Percentiles rank a stretch among this genome's conserved stretches.
Conservation (phyloP, 2,329 filamentous ascomycete species). For the Aschersonia sp. region DNA sequence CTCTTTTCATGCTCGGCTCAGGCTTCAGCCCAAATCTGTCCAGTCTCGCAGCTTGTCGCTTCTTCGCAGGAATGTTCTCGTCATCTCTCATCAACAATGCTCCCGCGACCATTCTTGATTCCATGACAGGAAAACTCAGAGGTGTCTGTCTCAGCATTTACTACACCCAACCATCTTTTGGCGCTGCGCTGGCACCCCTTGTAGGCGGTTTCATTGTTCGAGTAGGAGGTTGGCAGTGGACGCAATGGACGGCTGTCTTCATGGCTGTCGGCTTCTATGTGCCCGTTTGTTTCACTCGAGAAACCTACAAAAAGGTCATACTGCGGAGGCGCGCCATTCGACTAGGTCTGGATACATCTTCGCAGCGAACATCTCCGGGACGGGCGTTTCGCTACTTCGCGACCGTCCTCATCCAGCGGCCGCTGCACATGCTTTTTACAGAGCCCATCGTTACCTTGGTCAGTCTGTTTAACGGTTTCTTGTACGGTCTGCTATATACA, state of each 20-base stretch:
- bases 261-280: conserved; percentile 35
- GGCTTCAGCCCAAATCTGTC: conserved; percentile 51
- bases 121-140: conserved; percentile 12
- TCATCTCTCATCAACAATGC: conserved; percentile 48
- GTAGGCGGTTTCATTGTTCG: conserved; percentile 53
- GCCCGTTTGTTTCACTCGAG: conserved; percentile 38
- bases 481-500: conserved; percentile 44
- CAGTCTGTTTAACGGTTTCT: conserved; percentile 51
- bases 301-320: conserved; percentile 49
- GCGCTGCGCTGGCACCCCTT: conserved; percentile 49
- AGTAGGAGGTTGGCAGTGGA: conserved; percentile 53
- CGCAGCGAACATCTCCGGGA: conserved; percentile 10
- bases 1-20: conserved; percentile 65
- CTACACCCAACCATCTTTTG: conserved; percentile 50
- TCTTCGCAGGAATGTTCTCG: conserved; percentile 50
- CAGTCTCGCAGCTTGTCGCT: conserved; percentile 58
- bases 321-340: conserved; percentile 30
- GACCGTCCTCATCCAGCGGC: conserved; percentile 39
- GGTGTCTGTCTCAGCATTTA: conserved; percentile 47
- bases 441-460: conserved; percentile 57
- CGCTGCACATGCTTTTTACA: conserved; percentile 54
- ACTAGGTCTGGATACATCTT: conserved; percentile 12
- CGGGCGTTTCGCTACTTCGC: conserved; percentile 12
- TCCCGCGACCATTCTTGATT: conserved; percentile 47
- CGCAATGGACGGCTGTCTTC: conserved; percentile 22